Percentiles rank a stretch among this genome's conserved stretches.
Conservation (phyloP, 116 monocot species). For the Thalassia testudinum region DNA sequence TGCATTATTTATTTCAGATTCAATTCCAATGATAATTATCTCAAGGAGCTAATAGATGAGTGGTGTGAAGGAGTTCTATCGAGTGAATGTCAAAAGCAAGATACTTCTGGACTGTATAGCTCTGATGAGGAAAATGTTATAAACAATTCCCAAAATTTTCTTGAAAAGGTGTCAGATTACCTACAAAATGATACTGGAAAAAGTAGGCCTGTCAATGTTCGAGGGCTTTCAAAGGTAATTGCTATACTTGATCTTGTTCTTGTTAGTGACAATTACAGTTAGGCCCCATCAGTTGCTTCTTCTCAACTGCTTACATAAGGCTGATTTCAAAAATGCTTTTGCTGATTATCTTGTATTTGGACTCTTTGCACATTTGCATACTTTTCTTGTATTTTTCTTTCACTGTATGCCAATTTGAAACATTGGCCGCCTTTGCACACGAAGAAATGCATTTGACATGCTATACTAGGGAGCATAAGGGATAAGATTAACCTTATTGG, state of each 20-base stretch:
- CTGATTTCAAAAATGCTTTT: too few relatives aligned
- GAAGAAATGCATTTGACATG: too few relatives aligned
- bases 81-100: conserved; percentile 12
- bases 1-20: conserved; percentile 49
- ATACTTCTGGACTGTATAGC: background rate
- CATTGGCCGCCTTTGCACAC: too few relatives aligned
- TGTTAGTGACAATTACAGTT: background rate
- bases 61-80: conserved; percentile 89
- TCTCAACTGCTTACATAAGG: too few relatives aligned
- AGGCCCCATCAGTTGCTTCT: background rate
- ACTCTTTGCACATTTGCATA: too few relatives aligned
- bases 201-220: conserved; percentile 51
- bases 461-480: too few relatives aligned
- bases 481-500: too few relatives aligned
- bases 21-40: conserved; percentile 60
- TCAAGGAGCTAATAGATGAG: conserved; percentile 79
- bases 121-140: conserved; percentile 6
- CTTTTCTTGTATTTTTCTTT: too few relatives aligned
- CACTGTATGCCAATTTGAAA: too few relatives aligned
- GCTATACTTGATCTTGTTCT: too few relatives aligned
- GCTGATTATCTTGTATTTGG: too few relatives aligned
- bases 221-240: conserved; percentile 68
- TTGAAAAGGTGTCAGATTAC: conserved; percentile 65
- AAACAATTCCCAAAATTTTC: conserved; percentile 22
- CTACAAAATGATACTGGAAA: conserved; percentile 52